Evolutionary conservation across 805 yeast genomes (phyloP).

Genomic region (Nematodospora valgi): DNA sequence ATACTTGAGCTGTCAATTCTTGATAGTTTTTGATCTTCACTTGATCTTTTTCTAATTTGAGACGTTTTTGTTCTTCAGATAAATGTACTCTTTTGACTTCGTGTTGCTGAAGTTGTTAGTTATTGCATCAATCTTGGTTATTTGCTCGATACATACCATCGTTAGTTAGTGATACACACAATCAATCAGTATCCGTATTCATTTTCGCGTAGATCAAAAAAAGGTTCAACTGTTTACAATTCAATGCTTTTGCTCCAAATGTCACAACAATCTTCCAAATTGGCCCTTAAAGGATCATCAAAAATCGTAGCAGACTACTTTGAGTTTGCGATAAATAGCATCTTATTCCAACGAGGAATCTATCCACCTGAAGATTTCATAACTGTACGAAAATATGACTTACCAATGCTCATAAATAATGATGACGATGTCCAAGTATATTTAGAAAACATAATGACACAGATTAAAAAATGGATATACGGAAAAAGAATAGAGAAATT

Average conservation of each 20-base stretch:
- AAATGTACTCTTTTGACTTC: constrained; percentile 62
- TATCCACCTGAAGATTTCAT: constrained; percentile 86
- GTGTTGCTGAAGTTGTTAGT: constrained; percentile 49
- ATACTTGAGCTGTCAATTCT: constrained; percentile 39
- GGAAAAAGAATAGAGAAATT: constrained; percentile 65
- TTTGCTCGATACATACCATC: constrained; percentile 3
- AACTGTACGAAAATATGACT: constrained; percentile 73
- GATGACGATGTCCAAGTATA: constrained; percentile 77
- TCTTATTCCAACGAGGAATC: constrained; percentile 84
- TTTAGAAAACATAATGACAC: constrained; percentile 62
- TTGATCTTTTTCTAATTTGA: constrained; percentile 56
- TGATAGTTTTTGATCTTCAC: constrained; percentile 56
- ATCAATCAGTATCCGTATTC: not conserved
- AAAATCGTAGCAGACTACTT: constrained; percentile 79
- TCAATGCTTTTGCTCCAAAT: too few relatives aligned
- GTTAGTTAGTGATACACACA: not conserved
- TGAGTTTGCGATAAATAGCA: constrained; percentile 74
- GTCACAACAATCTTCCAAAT: constrained; percentile 24
- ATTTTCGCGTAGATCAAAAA: not conserved
- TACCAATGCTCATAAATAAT: constrained; percentile 65
- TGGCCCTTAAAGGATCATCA: constrained; percentile 75
- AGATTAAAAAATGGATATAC: constrained; percentile 68
- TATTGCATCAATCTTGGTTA: not conserved
- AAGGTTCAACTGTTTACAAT: too few relatives aligned
- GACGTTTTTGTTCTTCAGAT: constrained; percentile 51